These are phyloP conservation scores for Mycena vulgaris DNA, from an alignment of 768 basidiomycete species.

Conservation along the genomic window DNA sequence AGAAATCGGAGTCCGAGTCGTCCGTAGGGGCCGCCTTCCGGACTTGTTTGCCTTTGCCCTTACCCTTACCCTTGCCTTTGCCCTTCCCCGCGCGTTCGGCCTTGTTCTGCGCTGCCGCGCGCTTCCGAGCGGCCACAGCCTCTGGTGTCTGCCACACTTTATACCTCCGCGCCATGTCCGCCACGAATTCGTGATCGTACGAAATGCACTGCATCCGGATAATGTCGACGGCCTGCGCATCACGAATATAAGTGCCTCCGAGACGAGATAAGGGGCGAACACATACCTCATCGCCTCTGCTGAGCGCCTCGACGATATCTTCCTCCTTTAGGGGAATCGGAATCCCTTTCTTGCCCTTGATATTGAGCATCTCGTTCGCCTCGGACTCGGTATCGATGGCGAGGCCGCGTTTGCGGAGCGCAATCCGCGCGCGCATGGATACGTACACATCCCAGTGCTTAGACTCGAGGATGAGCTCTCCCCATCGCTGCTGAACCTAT, in stretches of 20 bases:
- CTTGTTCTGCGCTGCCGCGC: neutral
- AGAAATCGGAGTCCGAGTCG: neutral
- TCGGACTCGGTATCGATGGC: slow-evolving; percentile 40
- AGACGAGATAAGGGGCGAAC: neutral
- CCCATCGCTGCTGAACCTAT: slow-evolving; percentile 42
- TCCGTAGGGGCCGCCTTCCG: neutral
- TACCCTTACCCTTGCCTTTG: too few species aligned
- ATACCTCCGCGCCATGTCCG: slow-evolving; percentile 1
- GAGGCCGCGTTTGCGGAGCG: slow-evolving; percentile 40
- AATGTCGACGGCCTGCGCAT: slow-evolving; percentile 18
- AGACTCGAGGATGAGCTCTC: slow-evolving; percentile 11
- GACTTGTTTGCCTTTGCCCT: neutral
- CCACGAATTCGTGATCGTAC: slow-evolving; percentile 30
- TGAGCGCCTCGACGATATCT: slow-evolving; percentile 44
- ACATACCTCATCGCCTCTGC: slow-evolving; percentile 46
- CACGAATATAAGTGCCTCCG: neutral
- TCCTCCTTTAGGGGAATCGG: slow-evolving; percentile 15
- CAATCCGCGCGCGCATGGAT: slow-evolving; percentile 45
- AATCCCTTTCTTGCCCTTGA: slow-evolving; percentile 26
- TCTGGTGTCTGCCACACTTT: neutral
- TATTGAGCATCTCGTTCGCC: slow-evolving; percentile 35
- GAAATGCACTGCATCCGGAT: slow-evolving; percentile 29
- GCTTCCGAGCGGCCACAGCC: neutral
- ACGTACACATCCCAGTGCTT: slow-evolving; percentile 40
- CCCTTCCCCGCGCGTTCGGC: neutral